Conservation (phyloP, 768 basidiomycete species). For the Myochromella boudieri region DNA sequence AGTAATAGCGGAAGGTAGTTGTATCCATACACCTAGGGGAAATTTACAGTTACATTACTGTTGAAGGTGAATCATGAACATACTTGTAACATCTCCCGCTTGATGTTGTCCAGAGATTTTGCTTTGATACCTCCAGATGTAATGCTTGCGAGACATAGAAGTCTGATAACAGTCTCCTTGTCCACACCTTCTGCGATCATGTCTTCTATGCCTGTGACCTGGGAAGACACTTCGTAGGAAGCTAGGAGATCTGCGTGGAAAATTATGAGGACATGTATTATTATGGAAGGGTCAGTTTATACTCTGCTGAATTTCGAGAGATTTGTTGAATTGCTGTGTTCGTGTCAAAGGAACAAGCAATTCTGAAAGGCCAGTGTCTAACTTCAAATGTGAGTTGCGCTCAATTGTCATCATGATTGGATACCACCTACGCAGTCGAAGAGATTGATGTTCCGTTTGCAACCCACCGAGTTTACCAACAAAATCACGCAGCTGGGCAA, state of each 20-base stretch:
- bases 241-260: slow-evolving; percentile 78
- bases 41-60: background rate
- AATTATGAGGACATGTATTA: slow-evolving; percentile 5
- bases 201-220: slow-evolving; percentile 87
- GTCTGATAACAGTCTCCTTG: slow-evolving; percentile 72
- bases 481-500: slow-evolving; percentile 89
- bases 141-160: slow-evolving; percentile 85
- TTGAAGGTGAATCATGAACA: slow-evolving; percentile 30
- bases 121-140: slow-evolving; percentile 84
- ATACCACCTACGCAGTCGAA: slow-evolving; percentile 74
- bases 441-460: slow-evolving; percentile 87
- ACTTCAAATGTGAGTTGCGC: background rate
- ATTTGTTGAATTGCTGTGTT: slow-evolving; percentile 87
- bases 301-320: slow-evolving; percentile 97
- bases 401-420: background rate
- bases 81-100: slow-evolving; percentile 87
- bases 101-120: slow-evolving; percentile 83
- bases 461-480: slow-evolving; percentile 93
- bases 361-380: slow-evolving; percentile 95
- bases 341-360: slow-evolving; percentile 81
- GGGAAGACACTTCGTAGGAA: slow-evolving; percentile 80
- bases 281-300: slow-evolving; percentile 21
- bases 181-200: slow-evolving; percentile 86
- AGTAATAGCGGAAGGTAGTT: slow-evolving; percentile 67
- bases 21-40: slow-evolving; percentile 72